Base-by-base conservation (phyloP, 2,329 filamentous ascomycete genomes). In the Massarina eburnea region DNA sequence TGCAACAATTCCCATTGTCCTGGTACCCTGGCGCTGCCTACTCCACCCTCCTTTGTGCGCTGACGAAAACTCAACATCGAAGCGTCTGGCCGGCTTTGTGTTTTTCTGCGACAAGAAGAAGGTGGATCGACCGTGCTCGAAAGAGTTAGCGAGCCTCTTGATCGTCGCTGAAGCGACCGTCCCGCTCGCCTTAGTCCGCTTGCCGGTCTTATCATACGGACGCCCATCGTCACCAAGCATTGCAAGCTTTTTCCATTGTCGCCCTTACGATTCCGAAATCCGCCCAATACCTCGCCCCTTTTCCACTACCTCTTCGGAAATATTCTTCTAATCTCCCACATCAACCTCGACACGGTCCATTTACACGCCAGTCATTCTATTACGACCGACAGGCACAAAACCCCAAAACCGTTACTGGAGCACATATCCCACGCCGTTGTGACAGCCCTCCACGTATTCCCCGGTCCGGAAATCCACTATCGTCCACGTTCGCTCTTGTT, bases 61-160 rank as follows among this genome's bases (percentile, higher is more conserved):
- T 57, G 54, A 58, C 54, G 55, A 55, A 57, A 48, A 52, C 41
- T 42, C 41, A 49, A 36, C 52, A 49, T 44, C 61, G 63, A 67
- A 59, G 51, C 48, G 62, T 68, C 64, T 68, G 59, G 64, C 60
- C 63, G 29, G 45, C 27, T 48, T 48, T 43, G 40, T 44, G 43
- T 49, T 20, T 44, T 21, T 41, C 35, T 48, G 29, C 46, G 48
- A 47, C 49, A 45, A 49, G 54, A 54, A 59, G 41, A 43, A 39
- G 43, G 34, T 39, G 46, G 42, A 37, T 39, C 41, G 35, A 29
- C 42, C 40, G 32, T 50, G 45, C 53, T 50, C 49, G 47, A 38
- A 42, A 33, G 30, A 39, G 26, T 39, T 49, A 41, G 35, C 10
- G 29, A 22, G 9, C 26, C 40, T 38, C 38, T 34, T 45, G 34